Conservation (phyloP, 768 basidiomycete species). For the Cantharellus anzutake region DNA sequence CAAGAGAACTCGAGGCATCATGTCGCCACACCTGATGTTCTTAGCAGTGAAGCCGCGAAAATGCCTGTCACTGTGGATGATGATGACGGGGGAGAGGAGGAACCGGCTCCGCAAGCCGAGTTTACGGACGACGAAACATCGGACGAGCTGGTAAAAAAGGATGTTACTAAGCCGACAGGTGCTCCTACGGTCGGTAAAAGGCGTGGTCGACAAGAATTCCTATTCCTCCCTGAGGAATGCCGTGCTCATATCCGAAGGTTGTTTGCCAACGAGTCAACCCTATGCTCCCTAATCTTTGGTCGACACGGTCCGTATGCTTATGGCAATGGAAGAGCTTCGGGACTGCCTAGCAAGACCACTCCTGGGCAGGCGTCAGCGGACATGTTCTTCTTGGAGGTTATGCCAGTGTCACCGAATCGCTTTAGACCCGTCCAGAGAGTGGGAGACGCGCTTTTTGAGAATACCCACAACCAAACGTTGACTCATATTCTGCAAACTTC, state of each 20-base stretch:
- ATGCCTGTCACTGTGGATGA: slow-evolving; percentile 25
- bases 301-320: slow-evolving; percentile 69
- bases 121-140: slow-evolving; percentile 30
- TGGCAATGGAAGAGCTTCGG: slow-evolving; percentile 17
- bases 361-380: slow-evolving; percentile 45
- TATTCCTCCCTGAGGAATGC: slow-evolving; percentile 80
- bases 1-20: slow-evolving; percentile 30
- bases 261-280: slow-evolving; percentile 62
- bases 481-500: slow-evolving; percentile 63
- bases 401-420: slow-evolving; percentile 83
- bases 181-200: slow-evolving; percentile 66
- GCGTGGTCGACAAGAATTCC: slow-evolving; percentile 76
- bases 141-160: slow-evolving; percentile 17
- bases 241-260: slow-evolving; percentile 81
- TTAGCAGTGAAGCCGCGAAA: slow-evolving; percentile 25
- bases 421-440: slow-evolving; percentile 88
- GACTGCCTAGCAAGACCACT: slow-evolving; percentile 26
- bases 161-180: slow-evolving; percentile 23
- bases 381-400: slow-evolving; percentile 91
- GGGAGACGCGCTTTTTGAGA: slow-evolving; percentile 87
- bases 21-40: slow-evolving; percentile 17
- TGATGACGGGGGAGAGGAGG: slow-evolving; percentile 16
- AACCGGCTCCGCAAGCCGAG: slow-evolving; percentile 27
- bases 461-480: slow-evolving; percentile 85
- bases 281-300: slow-evolving; percentile 79